These are phyloP conservation scores for Fragilariopsis cylindrus DNA, from an alignment of 108 stramenopile genomes.

Conservation along the genomic window DNA sequence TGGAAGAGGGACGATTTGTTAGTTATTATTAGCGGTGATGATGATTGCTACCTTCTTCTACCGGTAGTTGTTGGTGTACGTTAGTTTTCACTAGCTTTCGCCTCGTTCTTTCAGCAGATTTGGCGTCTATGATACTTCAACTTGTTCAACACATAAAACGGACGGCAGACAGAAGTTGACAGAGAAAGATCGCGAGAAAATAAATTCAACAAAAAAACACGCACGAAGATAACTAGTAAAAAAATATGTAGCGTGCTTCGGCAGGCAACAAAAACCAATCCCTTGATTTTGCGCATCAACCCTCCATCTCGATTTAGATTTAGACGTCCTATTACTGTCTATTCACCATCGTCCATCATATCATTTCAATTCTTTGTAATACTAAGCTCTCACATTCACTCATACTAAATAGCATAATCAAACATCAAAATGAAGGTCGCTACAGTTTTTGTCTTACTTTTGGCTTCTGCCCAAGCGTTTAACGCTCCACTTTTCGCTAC, in stretches of 20 bases:
- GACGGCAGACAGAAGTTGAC: constrained; percentile 3
- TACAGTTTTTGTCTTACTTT: constrained; percentile 38
- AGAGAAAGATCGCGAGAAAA: constrained; percentile 15
- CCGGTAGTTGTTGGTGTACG: no score
- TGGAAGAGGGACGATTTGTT: no score
- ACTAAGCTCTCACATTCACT: background rate
- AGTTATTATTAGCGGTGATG: no score
- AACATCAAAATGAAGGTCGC: constrained; percentile 38
- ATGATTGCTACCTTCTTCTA: no score
- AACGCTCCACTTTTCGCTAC: constrained; percentile 49
- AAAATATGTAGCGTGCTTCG: background rate
- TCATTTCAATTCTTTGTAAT: background rate
- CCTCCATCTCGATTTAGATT: no score
- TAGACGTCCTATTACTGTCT: no score
- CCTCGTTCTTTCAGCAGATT: no score
- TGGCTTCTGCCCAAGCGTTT: constrained; percentile 47
- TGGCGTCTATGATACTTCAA: constrained; percentile 13
- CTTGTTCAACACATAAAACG: background rate
- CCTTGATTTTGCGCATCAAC: background rate
- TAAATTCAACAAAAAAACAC: constrained; percentile 16
- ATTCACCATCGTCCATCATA: background rate
- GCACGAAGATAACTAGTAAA: background rate
- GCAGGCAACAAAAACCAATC: background rate
- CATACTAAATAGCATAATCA: background rate
- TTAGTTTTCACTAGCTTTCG: no score